phyloP scores from a whole-genome alignment of 768 basidiomycete species.

The Boletellus sp. region DNA sequence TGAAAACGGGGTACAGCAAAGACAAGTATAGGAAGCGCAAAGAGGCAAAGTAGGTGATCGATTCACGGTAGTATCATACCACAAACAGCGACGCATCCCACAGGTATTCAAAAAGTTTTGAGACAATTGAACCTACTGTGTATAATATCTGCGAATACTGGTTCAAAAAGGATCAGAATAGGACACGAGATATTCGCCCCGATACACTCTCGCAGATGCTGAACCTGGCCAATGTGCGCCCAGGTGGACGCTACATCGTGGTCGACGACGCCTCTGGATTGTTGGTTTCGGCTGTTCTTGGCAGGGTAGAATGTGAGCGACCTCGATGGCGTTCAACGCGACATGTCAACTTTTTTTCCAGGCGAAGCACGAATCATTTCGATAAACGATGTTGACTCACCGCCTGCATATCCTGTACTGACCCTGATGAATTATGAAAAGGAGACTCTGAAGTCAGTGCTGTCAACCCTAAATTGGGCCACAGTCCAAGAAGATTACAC shows the following conservation, averaged over 20 bases:
- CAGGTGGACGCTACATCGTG: slow-evolving; percentile 82
- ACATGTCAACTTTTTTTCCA: slow-evolving; percentile 26
- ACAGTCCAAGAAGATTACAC: slow-evolving; percentile 75
- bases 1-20: slow-evolving; percentile 98
- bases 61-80: not conserved
- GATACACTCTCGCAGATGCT: slow-evolving; percentile 90
- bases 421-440: slow-evolving; percentile 81
- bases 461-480: slow-evolving; percentile 86
- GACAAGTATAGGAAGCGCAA: slow-evolving; percentile 97
- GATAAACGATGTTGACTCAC: slow-evolving; percentile 86
- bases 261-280: slow-evolving; percentile 93
- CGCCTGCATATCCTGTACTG: slow-evolving; percentile 85
- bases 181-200: slow-evolving; percentile 78
- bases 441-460: slow-evolving; percentile 45
- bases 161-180: slow-evolving; percentile 77
- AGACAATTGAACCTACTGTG: slow-evolving; percentile 82
- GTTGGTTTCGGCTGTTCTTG: slow-evolving; percentile 78
- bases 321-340: not conserved
- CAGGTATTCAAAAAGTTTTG: slow-evolving; percentile 85
- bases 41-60: slow-evolving; percentile 78
- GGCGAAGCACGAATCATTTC: slow-evolving; percentile 79
- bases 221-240: slow-evolving; percentile 75
- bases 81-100: not conserved
- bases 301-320: slow-evolving; percentile 75
- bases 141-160: slow-evolving; percentile 88